Evolutionary conservation across 2,329 filamentous ascomycete species (phyloP).

Genomic region (Simplicillium aogashimaense): DNA sequence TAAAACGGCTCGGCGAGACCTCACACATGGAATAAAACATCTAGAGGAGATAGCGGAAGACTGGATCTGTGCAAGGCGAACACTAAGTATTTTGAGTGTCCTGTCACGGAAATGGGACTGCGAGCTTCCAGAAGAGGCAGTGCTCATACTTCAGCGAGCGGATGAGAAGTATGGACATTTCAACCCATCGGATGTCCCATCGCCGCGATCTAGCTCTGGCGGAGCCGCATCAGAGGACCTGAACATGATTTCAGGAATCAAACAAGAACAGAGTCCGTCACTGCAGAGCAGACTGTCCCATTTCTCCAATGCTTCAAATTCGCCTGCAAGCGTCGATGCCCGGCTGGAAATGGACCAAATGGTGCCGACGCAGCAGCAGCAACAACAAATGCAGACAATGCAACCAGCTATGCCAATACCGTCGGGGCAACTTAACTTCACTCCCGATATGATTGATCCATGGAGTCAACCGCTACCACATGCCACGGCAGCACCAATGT

Average conservation of each 20-base stretch:
- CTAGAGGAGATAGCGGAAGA: conserved; percentile 93
- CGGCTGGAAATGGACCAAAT: too few relatives aligned
- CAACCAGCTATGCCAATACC: too few relatives aligned
- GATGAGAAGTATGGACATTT: conserved; percentile 73
- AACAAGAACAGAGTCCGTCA: background rate
- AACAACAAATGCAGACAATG: too few relatives aligned
- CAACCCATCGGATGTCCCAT: conserved; percentile 49
- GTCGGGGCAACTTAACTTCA: too few relatives aligned
- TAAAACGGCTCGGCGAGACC: conserved; percentile 80
- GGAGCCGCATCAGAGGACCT: conserved; percentile 8
- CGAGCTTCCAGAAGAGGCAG: conserved; percentile 75
- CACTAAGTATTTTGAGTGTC: conserved; percentile 74
- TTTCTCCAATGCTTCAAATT: too few relatives aligned
- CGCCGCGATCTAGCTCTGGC: conserved; percentile 30
- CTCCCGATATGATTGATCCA: too few relatives aligned
- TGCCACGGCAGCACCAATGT: too few relatives aligned
- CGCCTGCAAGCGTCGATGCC: too few relatives aligned
- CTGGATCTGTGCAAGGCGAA: conserved; percentile 83
- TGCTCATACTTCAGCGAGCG: conserved; percentile 62
- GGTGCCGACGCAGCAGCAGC: too few relatives aligned
- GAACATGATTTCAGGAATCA: conserved; percentile 7
- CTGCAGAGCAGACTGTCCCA: too few relatives aligned
- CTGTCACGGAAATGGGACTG: conserved; percentile 85
- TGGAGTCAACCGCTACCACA: too few relatives aligned
- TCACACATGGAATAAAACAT: conserved; percentile 82